A percentile compares a stretch with the other conserved stretches of the same genome.
These are phyloP conservation scores for Clonostachys sp. DNA, from an alignment of 2,329 filamentous ascomycete species.

Conservation along the genomic window DNA sequence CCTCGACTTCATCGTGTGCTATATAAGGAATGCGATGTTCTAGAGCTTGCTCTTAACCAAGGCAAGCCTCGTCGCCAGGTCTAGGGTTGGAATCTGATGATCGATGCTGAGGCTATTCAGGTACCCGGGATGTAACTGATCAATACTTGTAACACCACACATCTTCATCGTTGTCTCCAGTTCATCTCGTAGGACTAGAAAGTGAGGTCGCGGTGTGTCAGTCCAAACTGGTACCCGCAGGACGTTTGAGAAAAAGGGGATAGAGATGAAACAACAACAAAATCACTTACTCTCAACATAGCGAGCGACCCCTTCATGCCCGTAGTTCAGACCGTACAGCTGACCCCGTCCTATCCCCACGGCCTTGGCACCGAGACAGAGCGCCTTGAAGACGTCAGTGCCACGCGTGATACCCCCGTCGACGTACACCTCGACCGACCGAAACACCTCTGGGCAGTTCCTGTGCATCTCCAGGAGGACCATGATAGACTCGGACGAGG, in stretches of 20 bases:
- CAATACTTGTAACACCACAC: slow-evolving; percentile 57
- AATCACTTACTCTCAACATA: slow-evolving; percentile 45
- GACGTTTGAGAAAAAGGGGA: neutral
- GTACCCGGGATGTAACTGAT: slow-evolving; percentile 56
- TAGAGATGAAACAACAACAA: neutral
- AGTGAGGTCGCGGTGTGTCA: neutral
- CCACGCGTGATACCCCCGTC: slow-evolving; percentile 62
- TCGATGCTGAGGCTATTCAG: slow-evolving; percentile 50
- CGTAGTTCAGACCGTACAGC: slow-evolving; percentile 57
- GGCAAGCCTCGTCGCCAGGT: too few relatives aligned
- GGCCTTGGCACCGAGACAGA: slow-evolving; percentile 60
- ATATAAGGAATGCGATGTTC: too few relatives aligned
- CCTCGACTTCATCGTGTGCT: too few relatives aligned
- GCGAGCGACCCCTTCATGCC: slow-evolving; percentile 50
- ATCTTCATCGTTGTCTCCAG: slow-evolving; percentile 63
- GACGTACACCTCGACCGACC: slow-evolving; percentile 55
- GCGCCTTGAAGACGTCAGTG: slow-evolving; percentile 62
- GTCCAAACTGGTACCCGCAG: too few relatives aligned
- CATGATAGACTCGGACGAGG: slow-evolving; percentile 1
- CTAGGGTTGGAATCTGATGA: slow-evolving; percentile 30
- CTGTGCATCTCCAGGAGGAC: slow-evolving; percentile 57
- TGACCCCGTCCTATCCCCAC: slow-evolving; percentile 60
- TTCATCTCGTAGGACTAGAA: slow-evolving; percentile 45
- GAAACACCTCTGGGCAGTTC: slow-evolving; percentile 56
- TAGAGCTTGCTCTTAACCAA: too few relatives aligned